Base-by-base conservation (phyloP, 2,329 filamentous ascomycete genomes). In the Neophaeococcomyces aloes region DNA sequence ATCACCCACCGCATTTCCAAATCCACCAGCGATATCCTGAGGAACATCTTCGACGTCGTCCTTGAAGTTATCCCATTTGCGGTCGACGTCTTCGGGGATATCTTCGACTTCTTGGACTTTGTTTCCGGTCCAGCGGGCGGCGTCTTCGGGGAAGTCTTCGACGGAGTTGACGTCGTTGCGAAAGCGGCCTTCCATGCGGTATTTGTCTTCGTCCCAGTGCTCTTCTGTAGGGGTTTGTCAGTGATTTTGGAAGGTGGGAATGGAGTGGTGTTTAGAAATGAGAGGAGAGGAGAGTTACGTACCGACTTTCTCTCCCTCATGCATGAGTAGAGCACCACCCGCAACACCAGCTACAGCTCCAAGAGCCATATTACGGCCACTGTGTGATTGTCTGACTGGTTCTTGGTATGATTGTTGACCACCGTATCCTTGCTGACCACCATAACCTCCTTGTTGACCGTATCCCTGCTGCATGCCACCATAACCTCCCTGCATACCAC, bases 231-330 rank as follows among this genome's bases (percentile, higher is more conserved):
- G n/a, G 7, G 4, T 11, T 13, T 14, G n/a, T 25, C 6, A 15
- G 19, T 18, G 8, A 23, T 37, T 37, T 11, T 11, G 5, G 10
- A 11, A 5, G 15, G 33, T 35, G 15, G 30, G 17, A 15, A 25
- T 17, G 8, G 6, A n/a, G n/a, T n/a, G n/a, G n/a, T n/a, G n/a
- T n/a, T n/a, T 23, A n/a, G 21, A 40, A 8, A 17, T 3, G 10
- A 42, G 17, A 5, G 7, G 17, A 27, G 15, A 17, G 29, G 42
- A 8, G 15, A 3, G 15, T 21, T 29, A 37, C 59, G 42, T 52
- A 65, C 63, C 56, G 25, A 67, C 60, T 53, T 68, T 60, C 41
- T 66, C 58, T 4, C 64, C 65, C 45, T 69, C 67, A 46, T 70
- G 63, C 62, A 65, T 66, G 41, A 67, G 51, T 41, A 69, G 44